A percentile compares a stretch with the other conserved stretches of the same genome.
Conservation (phyloP, 306 rosid genomes). For the Betula pendula region DNA sequence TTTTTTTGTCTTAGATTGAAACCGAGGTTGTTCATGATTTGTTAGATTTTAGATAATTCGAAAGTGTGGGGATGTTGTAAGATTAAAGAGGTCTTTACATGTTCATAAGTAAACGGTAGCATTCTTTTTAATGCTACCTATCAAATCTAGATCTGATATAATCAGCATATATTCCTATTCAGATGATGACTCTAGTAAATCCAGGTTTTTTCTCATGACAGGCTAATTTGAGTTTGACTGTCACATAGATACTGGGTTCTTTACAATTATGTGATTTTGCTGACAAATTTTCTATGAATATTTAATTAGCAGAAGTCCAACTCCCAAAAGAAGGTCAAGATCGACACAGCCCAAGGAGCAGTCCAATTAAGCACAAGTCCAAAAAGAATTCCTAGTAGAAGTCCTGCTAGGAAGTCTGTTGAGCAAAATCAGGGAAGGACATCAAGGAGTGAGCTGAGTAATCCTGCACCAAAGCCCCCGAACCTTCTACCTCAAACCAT, state of each 20-base stretch:
- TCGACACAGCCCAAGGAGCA: conserved; percentile 37
- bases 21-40: too few species aligned
- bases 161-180: conserved; percentile 45
- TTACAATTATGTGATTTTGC: conserved; percentile 22
- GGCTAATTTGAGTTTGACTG: conserved; percentile 11
- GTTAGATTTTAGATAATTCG: too few species aligned
- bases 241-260: neutral
- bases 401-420: conserved; percentile 39
- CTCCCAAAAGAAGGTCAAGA: conserved; percentile 37
- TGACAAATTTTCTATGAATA: conserved; percentile 22
- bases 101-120: too few species aligned
- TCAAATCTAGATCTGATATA: too few species aligned
- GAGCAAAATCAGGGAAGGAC: conserved; percentile 43
- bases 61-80: too few species aligned
- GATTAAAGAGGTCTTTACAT: too few species aligned
- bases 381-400: conserved; percentile 36
- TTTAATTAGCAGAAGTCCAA: conserved; percentile 52
- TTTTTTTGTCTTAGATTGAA: too few species aligned
- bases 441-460: conserved; percentile 36
- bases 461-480: conserved; percentile 48
- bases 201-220: conserved; percentile 58
- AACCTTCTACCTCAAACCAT: conserved; percentile 49
- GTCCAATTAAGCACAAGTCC: conserved; percentile 44
- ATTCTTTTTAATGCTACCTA: too few species aligned
- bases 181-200: conserved; percentile 58